Evolutionary conservation across 1,139 yeast genomes (phyloP).

Genomic region (Suhomyces taliae): DNA sequence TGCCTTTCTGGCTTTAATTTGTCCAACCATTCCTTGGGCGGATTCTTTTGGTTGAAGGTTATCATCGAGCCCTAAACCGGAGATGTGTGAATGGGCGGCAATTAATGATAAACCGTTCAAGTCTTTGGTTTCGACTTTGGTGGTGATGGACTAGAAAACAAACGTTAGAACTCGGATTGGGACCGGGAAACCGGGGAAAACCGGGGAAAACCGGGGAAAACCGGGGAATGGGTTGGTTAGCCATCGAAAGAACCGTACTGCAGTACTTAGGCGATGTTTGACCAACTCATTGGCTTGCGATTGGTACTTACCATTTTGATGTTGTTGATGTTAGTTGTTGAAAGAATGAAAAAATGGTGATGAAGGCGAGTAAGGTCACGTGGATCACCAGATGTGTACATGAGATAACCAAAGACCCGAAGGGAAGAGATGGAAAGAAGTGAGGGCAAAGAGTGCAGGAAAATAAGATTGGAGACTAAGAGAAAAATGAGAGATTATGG

Average conservation of each 20-base stretch:
- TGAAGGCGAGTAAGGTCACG: not conserved
- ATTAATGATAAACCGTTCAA: constrained; percentile 65
- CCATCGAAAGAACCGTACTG: too few species aligned
- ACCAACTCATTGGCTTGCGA: not conserved
- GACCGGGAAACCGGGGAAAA: not conserved
- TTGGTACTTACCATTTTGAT: constrained; percentile 13
- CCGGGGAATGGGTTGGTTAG: not conserved
- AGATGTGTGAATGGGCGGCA: constrained; percentile 96
- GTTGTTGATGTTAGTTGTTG: constrained; percentile 4
- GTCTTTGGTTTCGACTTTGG: constrained; percentile 43
- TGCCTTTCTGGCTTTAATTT: constrained; percentile 88
- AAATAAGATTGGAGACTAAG: too few species aligned
- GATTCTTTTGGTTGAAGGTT: constrained; percentile 76
- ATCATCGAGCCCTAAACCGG: constrained; percentile 93
- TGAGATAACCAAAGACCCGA: not conserved
- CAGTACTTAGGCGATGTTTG: too few species aligned
- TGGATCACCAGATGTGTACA: not conserved
- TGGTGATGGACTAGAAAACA: constrained; percentile 24
- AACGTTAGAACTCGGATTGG: constrained; percentile 10
- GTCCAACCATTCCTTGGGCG: constrained; percentile 98
- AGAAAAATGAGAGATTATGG: too few species aligned
- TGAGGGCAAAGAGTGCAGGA: not conserved
- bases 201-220: not conserved
- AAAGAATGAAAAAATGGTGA: not conserved
- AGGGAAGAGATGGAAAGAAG: not conserved